Base-by-base conservation (phyloP, 1,284 basidiomycete species). In the Ceratobasidium sp. region DNA sequence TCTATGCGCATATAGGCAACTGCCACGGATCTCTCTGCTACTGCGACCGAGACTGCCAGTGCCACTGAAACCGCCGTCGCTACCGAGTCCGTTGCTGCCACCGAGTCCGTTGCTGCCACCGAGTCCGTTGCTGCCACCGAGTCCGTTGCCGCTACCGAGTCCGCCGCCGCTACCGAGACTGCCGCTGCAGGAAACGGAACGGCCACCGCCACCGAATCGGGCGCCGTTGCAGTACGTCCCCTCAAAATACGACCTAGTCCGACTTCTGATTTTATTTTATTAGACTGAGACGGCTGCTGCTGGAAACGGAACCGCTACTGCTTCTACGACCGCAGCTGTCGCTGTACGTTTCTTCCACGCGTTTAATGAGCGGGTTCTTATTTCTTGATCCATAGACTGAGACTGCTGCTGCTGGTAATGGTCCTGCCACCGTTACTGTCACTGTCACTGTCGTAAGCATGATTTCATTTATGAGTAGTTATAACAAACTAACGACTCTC, bases 401-500 rank as follows among this genome's bases (percentile, higher is more conserved):
- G 6, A 44, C n/a, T 26, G 38, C 58, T n/a, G 43, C 44, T 49
- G 61, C 61, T 16, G 38, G 38, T 18, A 32, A 23, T 4, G 61
- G 13, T 43, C 38, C 44, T 18, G 66, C 57, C 4, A 69, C 66
- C 28, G 66, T 69, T 23, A 69, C 66, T n/a, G 38, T 38, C 21
- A 69, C 64, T 16, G 54, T 64, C 32, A 64, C 62, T 47, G 66
- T 69, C 11, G 64, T 67, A 55, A 26, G 64, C 30, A 4, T n/a
- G 21, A 2, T 55, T 46, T 55, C 11, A 14, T 13, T 28, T 23
- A 7, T 41, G 32, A 4, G 32, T 50, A 8, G 21, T 38, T 38
- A 14, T 23, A 8, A 35, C 1, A 6, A 16, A 30, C 44, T 62
- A 13, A 47, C 13, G 5, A 18, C 32, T 35, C 41, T 23, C 7